Percentiles rank a stretch among this genome's conserved stretches.
Conservation (phyloP, 805 yeast species). For the Ogataea salicorniae region DNA sequence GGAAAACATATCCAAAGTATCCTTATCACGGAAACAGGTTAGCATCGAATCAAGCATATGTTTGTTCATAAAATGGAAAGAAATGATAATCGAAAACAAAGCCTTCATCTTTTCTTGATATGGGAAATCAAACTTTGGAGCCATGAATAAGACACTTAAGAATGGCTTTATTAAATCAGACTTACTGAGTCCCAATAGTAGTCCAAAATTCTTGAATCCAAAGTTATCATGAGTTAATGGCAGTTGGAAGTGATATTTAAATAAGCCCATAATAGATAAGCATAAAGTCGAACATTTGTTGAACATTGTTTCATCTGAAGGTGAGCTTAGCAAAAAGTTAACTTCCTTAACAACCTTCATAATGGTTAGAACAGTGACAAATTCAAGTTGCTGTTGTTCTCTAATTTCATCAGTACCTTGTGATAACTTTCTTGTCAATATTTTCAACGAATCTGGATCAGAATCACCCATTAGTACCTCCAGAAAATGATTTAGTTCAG, state of each 20-base stretch:
- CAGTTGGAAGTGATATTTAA: constrained; percentile 25
- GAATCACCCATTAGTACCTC: constrained; percentile 6
- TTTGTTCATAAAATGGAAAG: constrained; percentile 19
- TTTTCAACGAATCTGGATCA: constrained; percentile 2
- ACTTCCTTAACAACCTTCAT: constrained; percentile 15
- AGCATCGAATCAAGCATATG: constrained; percentile 13
- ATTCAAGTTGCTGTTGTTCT: constrained; percentile 19
- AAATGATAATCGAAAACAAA: constrained; percentile 14
- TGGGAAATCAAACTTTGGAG: constrained; percentile 13
- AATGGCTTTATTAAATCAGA: constrained; percentile 10
- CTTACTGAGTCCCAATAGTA: constrained; percentile 10
- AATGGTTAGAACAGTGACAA: constrained; percentile 23
- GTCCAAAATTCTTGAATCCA: constrained; percentile 25
- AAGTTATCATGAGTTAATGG: constrained; percentile 19
- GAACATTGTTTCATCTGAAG: constrained; percentile 9
- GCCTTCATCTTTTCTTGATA: constrained; percentile 19
- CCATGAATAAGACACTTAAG: constrained; percentile 6
- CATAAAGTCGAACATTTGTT: constrained; percentile 12
- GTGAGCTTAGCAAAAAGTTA: constrained; percentile 4
- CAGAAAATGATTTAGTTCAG: constrained; percentile 4
- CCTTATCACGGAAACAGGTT: constrained; percentile 4
- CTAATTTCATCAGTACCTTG: constrained; percentile 3
- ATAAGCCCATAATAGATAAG: constrained; percentile 15
- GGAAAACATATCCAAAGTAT: constrained; percentile 7
- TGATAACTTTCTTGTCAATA: not conserved